These are phyloP conservation scores for Escovopsis sp. DNA, from an alignment of 2,329 filamentous ascomycete species.

Conservation along the genomic window DNA sequence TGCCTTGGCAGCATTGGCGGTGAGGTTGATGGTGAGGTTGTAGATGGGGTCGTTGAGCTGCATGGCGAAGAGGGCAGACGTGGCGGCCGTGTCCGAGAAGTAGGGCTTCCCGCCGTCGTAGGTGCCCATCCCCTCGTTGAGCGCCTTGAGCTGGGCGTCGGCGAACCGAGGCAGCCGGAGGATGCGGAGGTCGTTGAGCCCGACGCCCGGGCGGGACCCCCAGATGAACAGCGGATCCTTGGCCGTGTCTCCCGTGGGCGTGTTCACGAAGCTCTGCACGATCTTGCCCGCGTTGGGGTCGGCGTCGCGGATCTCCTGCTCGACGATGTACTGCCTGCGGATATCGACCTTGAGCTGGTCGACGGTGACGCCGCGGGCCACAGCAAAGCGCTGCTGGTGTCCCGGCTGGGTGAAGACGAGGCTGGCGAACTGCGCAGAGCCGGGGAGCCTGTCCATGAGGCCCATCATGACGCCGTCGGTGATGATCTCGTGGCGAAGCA, in stretches of 20 bases:
- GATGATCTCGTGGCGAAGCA: constrained; percentile 18
- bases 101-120: not conserved
- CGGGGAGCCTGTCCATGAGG: constrained; percentile 16
- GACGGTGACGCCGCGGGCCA: constrained; percentile 7
- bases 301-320: not conserved
- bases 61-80: constrained; percentile 5
- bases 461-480: constrained; percentile 17
- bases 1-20: not conserved
- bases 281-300: not conserved
- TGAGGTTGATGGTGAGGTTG: constrained; percentile 5
- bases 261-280: not conserved
- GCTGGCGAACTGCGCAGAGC: constrained; percentile 9
- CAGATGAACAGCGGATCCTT: not conserved
- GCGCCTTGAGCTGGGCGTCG: not conserved
- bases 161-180: constrained; percentile 2
- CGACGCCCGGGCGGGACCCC: not conserved
- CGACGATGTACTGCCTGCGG: constrained; percentile 11
- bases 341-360: constrained; percentile 6
- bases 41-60: constrained; percentile 7
- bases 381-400: constrained; percentile 22
- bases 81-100: constrained; percentile 3
- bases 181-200: constrained; percentile 2
- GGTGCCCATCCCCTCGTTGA: not conserved
- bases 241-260: not conserved
- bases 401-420: constrained; percentile 20